These are phyloP conservation scores for Phylloporus rhodoxanthus DNA, from an alignment of 768 basidiomycete species.

Conservation along the genomic window DNA sequence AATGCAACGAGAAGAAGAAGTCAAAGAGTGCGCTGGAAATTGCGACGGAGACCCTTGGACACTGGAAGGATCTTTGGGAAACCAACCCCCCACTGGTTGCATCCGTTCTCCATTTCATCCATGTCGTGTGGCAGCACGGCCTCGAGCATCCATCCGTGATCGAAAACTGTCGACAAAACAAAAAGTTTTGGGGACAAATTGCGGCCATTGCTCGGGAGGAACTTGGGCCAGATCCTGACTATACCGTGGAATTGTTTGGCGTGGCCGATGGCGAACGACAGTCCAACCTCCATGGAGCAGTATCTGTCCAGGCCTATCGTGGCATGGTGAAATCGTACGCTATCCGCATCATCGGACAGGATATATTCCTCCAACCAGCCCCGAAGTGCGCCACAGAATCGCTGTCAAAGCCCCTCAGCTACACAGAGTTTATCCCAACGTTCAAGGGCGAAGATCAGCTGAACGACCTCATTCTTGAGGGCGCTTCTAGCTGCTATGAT, in stretches of 20 bases:
- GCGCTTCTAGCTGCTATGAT: slow-evolving; percentile 64
- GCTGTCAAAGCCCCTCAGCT: slow-evolving; percentile 53
- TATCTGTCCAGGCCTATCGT: slow-evolving; percentile 62
- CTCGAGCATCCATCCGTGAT: slow-evolving; percentile 63
- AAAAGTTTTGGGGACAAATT: slow-evolving; percentile 67
- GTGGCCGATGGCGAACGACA: slow-evolving; percentile 33
- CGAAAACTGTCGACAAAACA: slow-evolving; percentile 48
- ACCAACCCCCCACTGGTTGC: slow-evolving; percentile 70
- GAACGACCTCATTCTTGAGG: slow-evolving; percentile 61
- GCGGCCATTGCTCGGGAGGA: slow-evolving; percentile 59
- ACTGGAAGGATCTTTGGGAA: slow-evolving; percentile 75
- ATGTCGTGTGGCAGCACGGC: slow-evolving; percentile 74
- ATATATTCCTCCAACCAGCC: slow-evolving; percentile 59
- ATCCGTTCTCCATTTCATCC: slow-evolving; percentile 68
- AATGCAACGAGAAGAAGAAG: slow-evolving; percentile 26
- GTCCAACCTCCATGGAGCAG: slow-evolving; percentile 55
- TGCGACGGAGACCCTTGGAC: slow-evolving; percentile 58
- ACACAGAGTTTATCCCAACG: slow-evolving; percentile 46
- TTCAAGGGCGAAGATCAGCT: slow-evolving; percentile 62
- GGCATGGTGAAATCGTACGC: slow-evolving; percentile 69
- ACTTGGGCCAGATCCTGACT: slow-evolving; percentile 69
- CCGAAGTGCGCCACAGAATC: slow-evolving; percentile 33
- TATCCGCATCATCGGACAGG: slow-evolving; percentile 66
- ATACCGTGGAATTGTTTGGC: slow-evolving; percentile 46
- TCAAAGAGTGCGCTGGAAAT: slow-evolving; percentile 57